Percentiles rank a stretch among this genome's conserved stretches.
Evolutionary conservation across 352 stramenopile species (phyloP).

Genomic region (Phytophthora aleatoria): DNA sequence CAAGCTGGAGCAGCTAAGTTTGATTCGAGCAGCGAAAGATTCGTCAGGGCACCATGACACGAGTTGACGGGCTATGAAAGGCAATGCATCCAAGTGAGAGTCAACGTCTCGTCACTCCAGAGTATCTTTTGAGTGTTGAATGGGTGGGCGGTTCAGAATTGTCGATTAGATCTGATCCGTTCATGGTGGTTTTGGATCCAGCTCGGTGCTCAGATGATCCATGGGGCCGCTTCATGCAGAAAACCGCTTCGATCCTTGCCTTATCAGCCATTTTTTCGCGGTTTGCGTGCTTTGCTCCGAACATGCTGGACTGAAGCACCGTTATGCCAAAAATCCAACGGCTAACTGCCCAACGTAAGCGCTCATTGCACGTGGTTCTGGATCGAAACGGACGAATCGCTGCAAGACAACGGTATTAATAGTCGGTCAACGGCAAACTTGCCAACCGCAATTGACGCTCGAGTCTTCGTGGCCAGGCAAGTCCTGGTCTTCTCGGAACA

Average conservation of each 20-base stretch:
- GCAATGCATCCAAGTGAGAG: constrained; percentile 16
- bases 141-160: constrained; percentile 18
- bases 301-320: constrained; percentile 7
- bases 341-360: constrained; percentile 20
- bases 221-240: constrained; percentile 9
- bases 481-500: constrained; percentile 31
- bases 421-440: constrained; percentile 32
- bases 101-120: constrained; percentile 36
- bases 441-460: constrained; percentile 19
- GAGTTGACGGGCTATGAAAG: constrained; percentile 12
- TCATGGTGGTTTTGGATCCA: constrained; percentile 34
- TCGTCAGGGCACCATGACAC: constrained; percentile 10
- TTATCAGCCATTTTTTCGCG: not conserved
- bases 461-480: constrained; percentile 14
- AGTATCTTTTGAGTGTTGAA: constrained; percentile 22
- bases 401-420: constrained; percentile 39
- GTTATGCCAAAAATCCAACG: constrained; percentile 32
- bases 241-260: constrained; percentile 19
- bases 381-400: constrained; percentile 35
- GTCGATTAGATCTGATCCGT: constrained; percentile 36
- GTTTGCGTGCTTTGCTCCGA: constrained; percentile 8
- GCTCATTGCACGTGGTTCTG: constrained; percentile 13
- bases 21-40: constrained; percentile 73
- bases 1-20: constrained; percentile 67
- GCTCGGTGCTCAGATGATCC: constrained; percentile 9